Evolutionary conservation across 345 rosid genomes (phyloP).

Genomic region (Syzygium jambos): DNA sequence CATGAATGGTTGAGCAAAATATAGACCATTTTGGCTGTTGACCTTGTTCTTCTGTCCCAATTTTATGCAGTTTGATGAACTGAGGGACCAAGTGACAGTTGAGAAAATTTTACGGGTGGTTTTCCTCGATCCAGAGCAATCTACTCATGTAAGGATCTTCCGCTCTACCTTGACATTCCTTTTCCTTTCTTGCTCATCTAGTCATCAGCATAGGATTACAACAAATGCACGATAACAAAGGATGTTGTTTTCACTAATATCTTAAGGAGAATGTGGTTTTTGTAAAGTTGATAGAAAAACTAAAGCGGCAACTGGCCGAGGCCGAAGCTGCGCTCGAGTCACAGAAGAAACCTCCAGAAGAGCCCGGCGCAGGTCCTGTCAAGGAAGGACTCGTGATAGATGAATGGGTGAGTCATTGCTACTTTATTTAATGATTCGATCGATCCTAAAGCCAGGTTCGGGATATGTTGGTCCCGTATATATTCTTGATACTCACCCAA

Average conservation of each 20-base stretch:
- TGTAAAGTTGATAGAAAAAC: constrained; percentile 43
- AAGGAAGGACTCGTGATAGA: constrained; percentile 71
- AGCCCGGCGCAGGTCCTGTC: constrained; percentile 28
- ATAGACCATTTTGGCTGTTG: neutral
- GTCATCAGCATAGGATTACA: neutral
- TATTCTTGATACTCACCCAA: neutral
- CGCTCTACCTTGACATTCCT: neutral
- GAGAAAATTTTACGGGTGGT: constrained; percentile 60
- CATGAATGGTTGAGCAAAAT: neutral
- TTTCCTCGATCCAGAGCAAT: constrained; percentile 50
- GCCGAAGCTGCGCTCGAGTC: constrained; percentile 60
- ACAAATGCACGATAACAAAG: neutral
- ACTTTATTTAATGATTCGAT: neutral
- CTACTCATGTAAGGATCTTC: constrained; percentile 36
- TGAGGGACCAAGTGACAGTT: constrained; percentile 53
- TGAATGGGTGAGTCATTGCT: constrained; percentile 48
- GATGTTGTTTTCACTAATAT: neutral
- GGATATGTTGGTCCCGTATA: neutral
- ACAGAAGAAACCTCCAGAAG: constrained; percentile 52
- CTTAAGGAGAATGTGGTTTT: neutral
- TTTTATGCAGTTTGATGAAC: constrained; percentile 59
- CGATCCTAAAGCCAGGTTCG: neutral
- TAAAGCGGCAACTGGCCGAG: constrained; percentile 47
- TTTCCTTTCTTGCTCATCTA: neutral
- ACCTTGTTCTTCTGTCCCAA: neutral